Base-by-base conservation (phyloP, 1,139 yeast species). In the Saccharomyces hybrid region DNA sequence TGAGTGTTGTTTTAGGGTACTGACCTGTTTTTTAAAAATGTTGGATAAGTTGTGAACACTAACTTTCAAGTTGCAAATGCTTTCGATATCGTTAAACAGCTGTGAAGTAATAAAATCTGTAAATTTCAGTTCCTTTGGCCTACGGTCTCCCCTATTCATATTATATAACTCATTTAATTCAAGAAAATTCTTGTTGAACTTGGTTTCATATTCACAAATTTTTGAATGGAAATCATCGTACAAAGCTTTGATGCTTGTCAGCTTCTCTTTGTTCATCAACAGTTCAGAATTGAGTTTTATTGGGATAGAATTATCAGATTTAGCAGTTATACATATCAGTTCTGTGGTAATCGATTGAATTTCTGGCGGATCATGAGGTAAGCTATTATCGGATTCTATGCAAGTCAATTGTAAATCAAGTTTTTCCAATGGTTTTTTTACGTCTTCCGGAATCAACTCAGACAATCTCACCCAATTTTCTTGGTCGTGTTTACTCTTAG, bases 281-380 rank as follows among this genome's bases (percentile, higher is more conserved):
- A 67, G 49, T 29, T 64, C 59, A 1, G 66, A 55, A 48, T 68
- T 67, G 46, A 70, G 53, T 8, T 66, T 63, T 11, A 71, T 58
- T 1, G 74, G 74, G 34, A 70, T 64, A 1, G 69, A 62, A 48
- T 64, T 62, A 8, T 67, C 65, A 1, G 74, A 65, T 8, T 64
- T 59, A 2, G 64, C 54, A 4, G 70, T 65, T 25, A 65, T 61
- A 11, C 63, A 60, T 5, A 62, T 48, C 13, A 65, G 56, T 16
- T 63, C 64, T 4, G 65, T 61, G 7, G 63, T 57, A 2, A 64
- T 57, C 7, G 58, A 47, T 28, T 61, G 60, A 34, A 64, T 60
- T 27, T 61, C 64, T 4, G 67, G 67, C 2, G 67, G 67, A n/a
- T 48, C 53, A 28, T 61, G 63, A 11, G 61, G 52, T 3, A 57